Conservation (phyloP, 1,284 basidiomycete species). For the Tilletia setariae region DNA sequence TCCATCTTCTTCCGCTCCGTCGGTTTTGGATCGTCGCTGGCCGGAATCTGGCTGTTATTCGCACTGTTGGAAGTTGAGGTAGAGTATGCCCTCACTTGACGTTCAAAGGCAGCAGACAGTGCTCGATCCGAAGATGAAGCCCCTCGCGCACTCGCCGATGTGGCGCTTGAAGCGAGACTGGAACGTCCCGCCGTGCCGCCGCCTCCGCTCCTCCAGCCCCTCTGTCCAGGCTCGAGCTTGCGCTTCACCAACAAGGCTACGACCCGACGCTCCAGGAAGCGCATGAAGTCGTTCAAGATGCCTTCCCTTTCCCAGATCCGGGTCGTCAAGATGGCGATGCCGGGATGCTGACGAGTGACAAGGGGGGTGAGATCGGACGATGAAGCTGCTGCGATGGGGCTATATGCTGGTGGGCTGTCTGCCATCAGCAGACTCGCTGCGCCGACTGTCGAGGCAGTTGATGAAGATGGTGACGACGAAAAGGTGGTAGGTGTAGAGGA, state of each 20-base stretch:
- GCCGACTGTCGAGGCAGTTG: constrained; percentile 20
- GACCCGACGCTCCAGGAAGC: constrained; percentile 38
- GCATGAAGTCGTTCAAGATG: constrained; percentile 46
- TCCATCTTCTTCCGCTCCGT: too few species aligned
- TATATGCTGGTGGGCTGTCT: neutral
- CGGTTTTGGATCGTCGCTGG: too few species aligned
- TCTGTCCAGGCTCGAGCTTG: constrained; percentile 31
- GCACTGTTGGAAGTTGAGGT: too few species aligned
- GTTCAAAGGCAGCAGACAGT: too few species aligned
- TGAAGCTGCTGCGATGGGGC: too few species aligned
- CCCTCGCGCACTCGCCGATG: too few species aligned
- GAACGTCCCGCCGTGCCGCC: too few species aligned
- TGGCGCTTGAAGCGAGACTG: too few species aligned
- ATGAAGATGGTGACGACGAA: neutral
- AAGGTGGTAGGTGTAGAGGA: neutral
- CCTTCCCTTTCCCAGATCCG: constrained; percentile 49
- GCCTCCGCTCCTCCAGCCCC: constrained; percentile 23
- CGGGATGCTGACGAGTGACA: constrained; percentile 19
- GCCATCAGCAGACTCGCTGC: neutral
- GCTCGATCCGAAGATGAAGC: too few species aligned
- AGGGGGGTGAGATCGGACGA: neutral
- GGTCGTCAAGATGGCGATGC: constrained; percentile 53
- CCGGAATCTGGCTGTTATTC: too few species aligned
- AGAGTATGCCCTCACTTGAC: too few species aligned
- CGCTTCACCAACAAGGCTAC: constrained; percentile 27